Base-by-base conservation (phyloP, 257 asterid species). In the Scutellaria minor region DNA sequence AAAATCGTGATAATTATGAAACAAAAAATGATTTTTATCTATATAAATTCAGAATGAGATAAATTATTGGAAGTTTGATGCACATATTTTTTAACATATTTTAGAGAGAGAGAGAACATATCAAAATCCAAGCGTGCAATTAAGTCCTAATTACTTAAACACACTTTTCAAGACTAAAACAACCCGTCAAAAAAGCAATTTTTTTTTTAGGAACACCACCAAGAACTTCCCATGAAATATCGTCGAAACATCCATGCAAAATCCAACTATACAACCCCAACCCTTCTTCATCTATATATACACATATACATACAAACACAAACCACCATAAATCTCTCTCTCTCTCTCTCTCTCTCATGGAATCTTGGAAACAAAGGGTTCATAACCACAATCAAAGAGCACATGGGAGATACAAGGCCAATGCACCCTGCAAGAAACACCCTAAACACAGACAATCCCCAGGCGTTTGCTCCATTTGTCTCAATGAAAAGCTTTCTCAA, bases 391-490 rank as follows among this genome's bases (percentile, higher is more conserved):
- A 51, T n/a, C 50, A 64, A 5, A 78, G 55, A 73, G 42, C 70
- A 56, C 14, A 75, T 5, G 77, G 72, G 3, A 75, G 76, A 71
- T 69, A 84, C 31, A 80, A 73, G 71, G 63, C 24, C 9, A 24
- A 68, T 75, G 75, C 66, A 5, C 56, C 82, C 12, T 93, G 98
- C 89, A 84, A 76, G 60, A 87, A 79, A 57, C 98, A 93, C 62
- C 97, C 98, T 0, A 93, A 86, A 13, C 96, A 93, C 82, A 68
- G 58, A n/a, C 98, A 90, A 78, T 85, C 91, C 0, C 95, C 98
- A 0, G 98, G 98, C 0, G 95, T 93, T 44, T 93, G 98, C 71
- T 87, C 98, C 50, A 7, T 86, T 31, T 93, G 98, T 62, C 87
- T 93, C 0, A 77, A 59, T 1, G 85, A 93, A 67, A 90, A 81